phyloP scores from a whole-genome alignment of 108 stramenopile genomes.

The Nannochloropsis gaditana region DNA sequence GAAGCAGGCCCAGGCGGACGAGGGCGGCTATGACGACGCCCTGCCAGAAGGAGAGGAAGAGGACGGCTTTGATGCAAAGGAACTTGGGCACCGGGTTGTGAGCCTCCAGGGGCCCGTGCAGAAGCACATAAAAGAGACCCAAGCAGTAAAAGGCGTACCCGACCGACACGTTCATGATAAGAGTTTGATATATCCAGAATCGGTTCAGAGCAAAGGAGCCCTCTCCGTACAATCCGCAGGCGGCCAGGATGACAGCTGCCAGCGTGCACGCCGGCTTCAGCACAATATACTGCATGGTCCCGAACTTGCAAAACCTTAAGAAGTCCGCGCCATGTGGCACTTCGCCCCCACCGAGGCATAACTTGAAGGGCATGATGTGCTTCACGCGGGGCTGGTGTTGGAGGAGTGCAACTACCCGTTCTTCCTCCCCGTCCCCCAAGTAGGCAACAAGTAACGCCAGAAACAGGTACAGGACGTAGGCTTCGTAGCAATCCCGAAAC shows the following conservation, averaged over 20 bases:
- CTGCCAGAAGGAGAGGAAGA: conserved; percentile 58
- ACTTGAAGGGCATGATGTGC: conserved; percentile 45
- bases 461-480: conserved; percentile 57
- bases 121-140: conserved; percentile 47
- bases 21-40: neutral
- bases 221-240: conserved; percentile 44
- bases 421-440: conserved; percentile 52
- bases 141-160: conserved; percentile 52
- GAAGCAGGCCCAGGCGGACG: neutral
- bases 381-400: conserved; percentile 33
- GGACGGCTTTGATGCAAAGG: conserved; percentile 58
- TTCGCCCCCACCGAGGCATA: conserved; percentile 40
- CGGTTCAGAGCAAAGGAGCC: conserved; percentile 37
- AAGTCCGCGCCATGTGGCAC: conserved; percentile 45
- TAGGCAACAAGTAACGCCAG: conserved; percentile 51
- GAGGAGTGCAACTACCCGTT: conserved; percentile 44
- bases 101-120: conserved; percentile 46
- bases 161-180: conserved; percentile 46
- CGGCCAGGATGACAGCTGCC: conserved; percentile 33
- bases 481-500: conserved; percentile 56
- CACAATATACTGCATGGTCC: conserved; percentile 53
- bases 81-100: conserved; percentile 56
- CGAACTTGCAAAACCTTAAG: conserved; percentile 47
- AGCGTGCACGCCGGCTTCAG: conserved; percentile 47
- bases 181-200: conserved; percentile 44